Evolutionary conservation across 2,329 filamentous ascomycete species (phyloP).

Genomic region (Ophiostoma sp.): DNA sequence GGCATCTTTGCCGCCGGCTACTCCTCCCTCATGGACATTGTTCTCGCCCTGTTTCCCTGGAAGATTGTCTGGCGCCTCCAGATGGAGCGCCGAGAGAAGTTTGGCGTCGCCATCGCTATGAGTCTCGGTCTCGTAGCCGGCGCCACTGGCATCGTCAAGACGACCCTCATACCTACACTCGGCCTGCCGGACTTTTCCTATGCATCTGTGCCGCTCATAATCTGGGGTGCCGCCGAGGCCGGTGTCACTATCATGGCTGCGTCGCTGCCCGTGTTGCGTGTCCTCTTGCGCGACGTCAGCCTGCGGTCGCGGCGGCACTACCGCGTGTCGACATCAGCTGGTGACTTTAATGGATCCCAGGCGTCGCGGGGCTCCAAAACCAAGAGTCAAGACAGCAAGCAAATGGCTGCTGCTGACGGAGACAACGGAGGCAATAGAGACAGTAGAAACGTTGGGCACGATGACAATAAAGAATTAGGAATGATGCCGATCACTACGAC

Average conservation of each 20-base stretch:
- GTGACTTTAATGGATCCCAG: too few species aligned
- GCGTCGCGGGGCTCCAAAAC: too few species aligned
- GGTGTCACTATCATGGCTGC: neutral
- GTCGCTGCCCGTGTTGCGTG: neutral
- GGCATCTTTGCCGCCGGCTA: neutral
- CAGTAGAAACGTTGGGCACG: too few species aligned
- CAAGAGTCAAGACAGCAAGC: too few species aligned
- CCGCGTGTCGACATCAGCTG: too few species aligned
- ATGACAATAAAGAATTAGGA: too few species aligned
- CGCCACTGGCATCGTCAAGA: too few species aligned
- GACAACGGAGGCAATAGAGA: too few species aligned
- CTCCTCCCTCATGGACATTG: neutral
- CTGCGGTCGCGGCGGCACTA: too few species aligned
- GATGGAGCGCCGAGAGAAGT: neutral
- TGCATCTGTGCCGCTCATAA: constrained; percentile 22
- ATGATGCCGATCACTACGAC: too few species aligned
- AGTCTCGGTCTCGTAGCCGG: neutral
- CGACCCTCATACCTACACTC: too few species aligned
- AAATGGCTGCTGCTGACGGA: too few species aligned
- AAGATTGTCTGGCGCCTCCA: neutral
- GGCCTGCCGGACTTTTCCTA: constrained; percentile 22
- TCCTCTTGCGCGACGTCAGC: neutral
- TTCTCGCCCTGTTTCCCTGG: neutral
- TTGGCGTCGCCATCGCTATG: neutral
- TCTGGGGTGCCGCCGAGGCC: constrained; percentile 31